Evolutionary conservation across 2,329 filamentous ascomycete species (phyloP).

Genomic region (Diaporthe velutina): DNA sequence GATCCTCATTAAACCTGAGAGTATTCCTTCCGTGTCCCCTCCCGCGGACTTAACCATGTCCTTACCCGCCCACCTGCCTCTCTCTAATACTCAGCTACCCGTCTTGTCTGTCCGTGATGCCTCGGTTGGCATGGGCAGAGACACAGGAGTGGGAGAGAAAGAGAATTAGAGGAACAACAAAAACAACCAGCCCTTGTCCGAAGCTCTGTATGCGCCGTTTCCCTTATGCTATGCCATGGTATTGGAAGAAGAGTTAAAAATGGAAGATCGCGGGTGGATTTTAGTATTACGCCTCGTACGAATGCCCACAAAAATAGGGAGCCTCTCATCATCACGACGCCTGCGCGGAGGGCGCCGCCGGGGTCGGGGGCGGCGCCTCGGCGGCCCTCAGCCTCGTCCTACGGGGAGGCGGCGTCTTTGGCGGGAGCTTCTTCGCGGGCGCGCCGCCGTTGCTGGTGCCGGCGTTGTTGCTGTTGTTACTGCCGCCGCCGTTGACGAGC

Average conservation of each 20-base stretch:
- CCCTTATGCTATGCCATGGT: slow-evolving; percentile 26
- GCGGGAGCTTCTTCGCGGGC: slow-evolving; percentile 37
- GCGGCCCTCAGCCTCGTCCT: slow-evolving; percentile 36
- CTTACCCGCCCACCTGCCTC: background rate
- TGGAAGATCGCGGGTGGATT: background rate
- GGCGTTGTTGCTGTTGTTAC: background rate
- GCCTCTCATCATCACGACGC: background rate
- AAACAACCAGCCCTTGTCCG: slow-evolving; percentile 13
- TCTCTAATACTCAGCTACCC: background rate
- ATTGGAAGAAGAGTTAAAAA: background rate
- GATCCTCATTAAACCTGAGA: slow-evolving; percentile 18
- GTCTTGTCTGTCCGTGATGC: background rate
- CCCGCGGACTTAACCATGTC: background rate
- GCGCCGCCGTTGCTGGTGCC: background rate
- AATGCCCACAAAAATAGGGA: background rate
- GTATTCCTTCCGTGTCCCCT: background rate
- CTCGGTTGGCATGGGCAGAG: background rate
- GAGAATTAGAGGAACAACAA: background rate
- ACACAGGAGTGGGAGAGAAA: background rate
- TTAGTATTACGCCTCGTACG: background rate
- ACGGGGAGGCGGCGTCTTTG: slow-evolving; percentile 40
- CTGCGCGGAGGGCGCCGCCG: slow-evolving; percentile 16
- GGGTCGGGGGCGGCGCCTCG: slow-evolving; percentile 30
- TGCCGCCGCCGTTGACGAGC: slow-evolving; percentile 18
- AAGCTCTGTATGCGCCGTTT: slow-evolving; percentile 24